phyloP scores from a whole-genome alignment of 306 rosid species.

The Fagus sylvatica region DNA sequence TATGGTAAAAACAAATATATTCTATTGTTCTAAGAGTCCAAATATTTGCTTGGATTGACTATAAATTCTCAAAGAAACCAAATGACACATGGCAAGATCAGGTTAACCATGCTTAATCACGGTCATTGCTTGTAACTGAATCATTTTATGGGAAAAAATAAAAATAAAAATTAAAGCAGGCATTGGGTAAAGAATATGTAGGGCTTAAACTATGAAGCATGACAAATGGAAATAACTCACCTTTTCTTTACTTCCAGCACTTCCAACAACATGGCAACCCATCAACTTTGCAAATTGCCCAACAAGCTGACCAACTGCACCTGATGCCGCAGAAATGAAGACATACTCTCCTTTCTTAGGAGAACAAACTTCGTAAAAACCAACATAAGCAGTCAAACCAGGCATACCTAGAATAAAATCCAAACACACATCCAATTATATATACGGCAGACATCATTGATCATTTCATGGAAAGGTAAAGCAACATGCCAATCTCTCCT shows the following conservation, averaged over 20 bases:
- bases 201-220: background rate
- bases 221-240: background rate
- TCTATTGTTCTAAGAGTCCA: background rate
- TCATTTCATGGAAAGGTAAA: background rate
- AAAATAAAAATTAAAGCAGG: background rate
- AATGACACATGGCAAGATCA: background rate
- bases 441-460: no score
- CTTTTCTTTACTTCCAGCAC: background rate
- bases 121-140: background rate
- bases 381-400: constrained; percentile 38
- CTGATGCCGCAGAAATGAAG: constrained; percentile 37
- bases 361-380: constrained; percentile 28
- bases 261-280: constrained; percentile 10
- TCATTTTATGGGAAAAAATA: background rate
- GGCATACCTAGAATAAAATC: constrained; percentile 27
- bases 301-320: constrained; percentile 40
- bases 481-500: background rate
- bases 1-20: background rate
- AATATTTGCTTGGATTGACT: background rate
- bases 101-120: background rate
- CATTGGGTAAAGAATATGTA: background rate
- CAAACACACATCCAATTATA: background rate
- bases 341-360: constrained; percentile 39
- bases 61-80: background rate
- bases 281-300: constrained; percentile 29